phyloP scores from a whole-genome alignment of 805 yeast genomes.

The Suhomyces sp. region DNA sequence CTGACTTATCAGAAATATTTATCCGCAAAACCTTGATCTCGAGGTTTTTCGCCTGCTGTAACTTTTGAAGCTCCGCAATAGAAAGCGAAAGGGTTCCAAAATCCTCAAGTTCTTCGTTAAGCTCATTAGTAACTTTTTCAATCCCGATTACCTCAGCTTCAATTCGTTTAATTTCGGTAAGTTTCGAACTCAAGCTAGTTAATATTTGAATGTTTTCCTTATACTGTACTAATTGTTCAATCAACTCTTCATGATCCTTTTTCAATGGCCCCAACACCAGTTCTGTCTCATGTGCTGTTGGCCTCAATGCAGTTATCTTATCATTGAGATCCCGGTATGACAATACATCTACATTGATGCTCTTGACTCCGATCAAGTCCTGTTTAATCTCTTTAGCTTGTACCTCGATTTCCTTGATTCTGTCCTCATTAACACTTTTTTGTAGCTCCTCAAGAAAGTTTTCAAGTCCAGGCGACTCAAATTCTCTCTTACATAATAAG shows the following conservation, averaged over 20 bases:
- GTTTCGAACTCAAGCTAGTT: slow-evolving; percentile 22
- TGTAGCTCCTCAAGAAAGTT: slow-evolving; percentile 29
- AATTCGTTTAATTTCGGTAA: slow-evolving; percentile 36
- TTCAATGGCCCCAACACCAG: not conserved
- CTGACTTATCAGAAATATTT: slow-evolving; percentile 26
- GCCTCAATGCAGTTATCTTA: slow-evolving; percentile 12
- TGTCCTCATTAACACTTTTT: slow-evolving; percentile 28
- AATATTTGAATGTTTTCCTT: slow-evolving; percentile 9
- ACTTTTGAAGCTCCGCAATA: slow-evolving; percentile 47
- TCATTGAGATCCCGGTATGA: slow-evolving; percentile 22
- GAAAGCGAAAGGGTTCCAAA: slow-evolving; percentile 38
- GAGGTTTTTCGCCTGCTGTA: slow-evolving; percentile 36
- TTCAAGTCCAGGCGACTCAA: slow-evolving; percentile 43
- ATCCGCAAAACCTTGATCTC: slow-evolving; percentile 43
- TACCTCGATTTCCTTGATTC: slow-evolving; percentile 25
- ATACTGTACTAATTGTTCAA: too few species aligned
- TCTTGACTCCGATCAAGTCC: slow-evolving; percentile 31
- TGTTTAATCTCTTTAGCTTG: slow-evolving; percentile 30
- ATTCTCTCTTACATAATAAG: slow-evolving; percentile 67
- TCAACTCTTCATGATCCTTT: not conserved
- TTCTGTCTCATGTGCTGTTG: not conserved
- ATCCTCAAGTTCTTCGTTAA: slow-evolving; percentile 35
- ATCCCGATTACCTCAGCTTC: slow-evolving; percentile 27
- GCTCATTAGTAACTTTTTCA: slow-evolving; percentile 24
- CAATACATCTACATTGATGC: slow-evolving; percentile 29